phyloP scores from a whole-genome alignment of 2,329 filamentous ascomycete genomes.

The Fusarium vanettenii region DNA sequence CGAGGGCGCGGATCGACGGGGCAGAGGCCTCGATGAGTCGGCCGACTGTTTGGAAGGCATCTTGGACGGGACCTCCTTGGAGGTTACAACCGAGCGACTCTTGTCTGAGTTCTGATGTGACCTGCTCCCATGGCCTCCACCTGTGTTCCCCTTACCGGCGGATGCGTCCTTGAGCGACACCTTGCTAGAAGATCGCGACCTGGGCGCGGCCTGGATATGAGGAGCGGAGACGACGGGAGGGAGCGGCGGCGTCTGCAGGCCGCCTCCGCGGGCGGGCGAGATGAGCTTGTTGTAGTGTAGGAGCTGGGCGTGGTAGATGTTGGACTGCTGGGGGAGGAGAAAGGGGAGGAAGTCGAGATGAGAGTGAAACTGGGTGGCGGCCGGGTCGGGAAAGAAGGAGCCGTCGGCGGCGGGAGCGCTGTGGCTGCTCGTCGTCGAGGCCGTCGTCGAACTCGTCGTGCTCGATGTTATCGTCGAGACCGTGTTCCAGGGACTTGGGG shows the following conservation, averaged over 20 bases:
- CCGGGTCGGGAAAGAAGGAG: conserved; percentile 46
- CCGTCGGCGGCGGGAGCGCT: conserved; percentile 46
- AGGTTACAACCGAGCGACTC: conserved; percentile 71
- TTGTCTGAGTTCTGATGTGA: conserved; percentile 66
- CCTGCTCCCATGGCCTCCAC: conserved; percentile 75
- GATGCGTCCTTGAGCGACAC: conserved; percentile 66
- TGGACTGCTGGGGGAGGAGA: conserved; percentile 68
- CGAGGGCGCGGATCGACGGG: conserved; percentile 45
- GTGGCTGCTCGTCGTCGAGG: conserved; percentile 42
- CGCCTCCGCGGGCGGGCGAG: conserved; percentile 66
- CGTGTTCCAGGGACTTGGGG: conserved; percentile 47
- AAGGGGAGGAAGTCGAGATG: conserved; percentile 67
- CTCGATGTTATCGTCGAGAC: conserved; percentile 43
- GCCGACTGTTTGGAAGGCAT: conserved; percentile 60
- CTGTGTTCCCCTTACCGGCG: conserved; percentile 58
- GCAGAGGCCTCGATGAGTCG: conserved; percentile 47
- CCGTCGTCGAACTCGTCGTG: conserved; percentile 39
- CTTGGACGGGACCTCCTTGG: conserved; percentile 64
- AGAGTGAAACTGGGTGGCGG: conserved; percentile 51
- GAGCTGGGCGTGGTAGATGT: conserved; percentile 71
- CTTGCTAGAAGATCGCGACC: conserved; percentile 70
- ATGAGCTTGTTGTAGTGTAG: conserved; percentile 75
- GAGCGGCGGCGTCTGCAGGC: conserved; percentile 67
- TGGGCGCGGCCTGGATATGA: conserved; percentile 65
- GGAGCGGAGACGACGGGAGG: conserved; percentile 67